Evolutionary conservation across 2,329 filamentous ascomycete genomes (phyloP).

Genomic region (Penicillium nordicum): DNA sequence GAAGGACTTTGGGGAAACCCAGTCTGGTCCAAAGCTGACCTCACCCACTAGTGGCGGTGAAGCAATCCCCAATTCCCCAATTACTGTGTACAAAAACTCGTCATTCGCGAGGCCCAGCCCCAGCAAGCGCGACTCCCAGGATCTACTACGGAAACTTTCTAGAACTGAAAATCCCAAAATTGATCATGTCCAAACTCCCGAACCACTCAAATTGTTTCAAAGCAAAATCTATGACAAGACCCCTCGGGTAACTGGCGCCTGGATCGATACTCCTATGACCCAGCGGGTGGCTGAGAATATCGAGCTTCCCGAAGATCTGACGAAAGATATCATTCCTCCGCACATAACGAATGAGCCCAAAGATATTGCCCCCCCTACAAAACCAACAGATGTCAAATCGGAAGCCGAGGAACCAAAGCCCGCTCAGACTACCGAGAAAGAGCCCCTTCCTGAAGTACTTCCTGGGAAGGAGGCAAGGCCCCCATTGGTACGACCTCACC

Average conservation of each 20-base stretch:
- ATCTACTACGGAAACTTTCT: conserved; percentile 43
- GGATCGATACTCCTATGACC: conserved; percentile 47
- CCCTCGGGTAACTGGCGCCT: conserved; percentile 45
- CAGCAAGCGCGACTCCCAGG: conserved; percentile 37
- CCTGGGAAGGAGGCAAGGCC: conserved; percentile 18
- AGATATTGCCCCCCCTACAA: background rate
- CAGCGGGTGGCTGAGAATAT: conserved; percentile 27
- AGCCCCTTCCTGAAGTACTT: conserved; percentile 3
- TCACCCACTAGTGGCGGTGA: conserved; percentile 23
- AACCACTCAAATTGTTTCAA: conserved; percentile 30
- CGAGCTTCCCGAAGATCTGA: conserved; percentile 23
- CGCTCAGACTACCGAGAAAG: background rate
- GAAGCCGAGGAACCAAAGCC: background rate
- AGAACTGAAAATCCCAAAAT: conserved; percentile 37
- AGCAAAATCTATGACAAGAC: conserved; percentile 42
- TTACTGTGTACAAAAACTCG: conserved; percentile 36
- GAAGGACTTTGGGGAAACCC: conserved; percentile 9
- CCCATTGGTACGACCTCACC: conserved; percentile 34
- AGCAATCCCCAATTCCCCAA: conserved; percentile 39
- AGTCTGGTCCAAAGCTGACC: conserved; percentile 13
- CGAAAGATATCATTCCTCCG: conserved; percentile 26
- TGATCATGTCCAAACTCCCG: conserved; percentile 33
- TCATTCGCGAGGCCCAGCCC: conserved; percentile 29
- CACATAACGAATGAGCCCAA: conserved; percentile 12
- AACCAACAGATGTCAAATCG: conserved; percentile 4